Percentiles rank a stretch among this genome's conserved stretches.
These are phyloP conservation scores for Mycena venus DNA, from an alignment of 768 basidiomycete genomes.

Conservation along the genomic window DNA sequence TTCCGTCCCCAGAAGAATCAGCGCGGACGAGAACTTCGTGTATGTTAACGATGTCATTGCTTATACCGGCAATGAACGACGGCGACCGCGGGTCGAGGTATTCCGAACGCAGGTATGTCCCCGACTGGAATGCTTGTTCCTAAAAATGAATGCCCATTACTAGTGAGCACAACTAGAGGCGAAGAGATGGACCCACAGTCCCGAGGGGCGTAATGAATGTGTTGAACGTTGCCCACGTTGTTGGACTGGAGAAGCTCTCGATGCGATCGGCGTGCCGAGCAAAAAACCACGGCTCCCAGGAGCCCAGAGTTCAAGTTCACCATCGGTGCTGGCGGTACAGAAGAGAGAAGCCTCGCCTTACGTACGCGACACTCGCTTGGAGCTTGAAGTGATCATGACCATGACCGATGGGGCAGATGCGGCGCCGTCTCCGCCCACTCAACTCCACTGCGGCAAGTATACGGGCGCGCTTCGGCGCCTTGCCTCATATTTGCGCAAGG, in stretches of 20 bases:
- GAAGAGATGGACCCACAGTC: conserved; percentile 7
- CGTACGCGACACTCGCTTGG: background rate
- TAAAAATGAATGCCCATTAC: background rate
- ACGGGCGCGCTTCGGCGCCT: too few species aligned
- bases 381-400: background rate
- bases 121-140: conserved; percentile 38
- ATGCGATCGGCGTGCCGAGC: conserved; percentile 31
- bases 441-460: background rate
- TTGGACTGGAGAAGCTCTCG: conserved; percentile 32
- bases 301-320: conserved; percentile 26
- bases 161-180: background rate
- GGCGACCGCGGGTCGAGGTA: conserved; percentile 59
- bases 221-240: conserved; percentile 29
- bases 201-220: conserved; percentile 34
- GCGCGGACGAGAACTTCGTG: conserved; percentile 59
- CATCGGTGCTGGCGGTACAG: conserved; percentile 2
- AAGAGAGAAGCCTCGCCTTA: background rate
- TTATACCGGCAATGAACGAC: conserved; percentile 53
- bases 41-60: conserved; percentile 46
- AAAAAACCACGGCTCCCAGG: conserved; percentile 26
- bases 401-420: background rate
- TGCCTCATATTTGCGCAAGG: too few species aligned
- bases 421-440: background rate
- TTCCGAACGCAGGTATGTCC: conserved; percentile 50
- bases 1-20: conserved; percentile 65